Conservation (phyloP, 805 yeast genomes). For the Trichomonascus vanleenenianus region DNA sequence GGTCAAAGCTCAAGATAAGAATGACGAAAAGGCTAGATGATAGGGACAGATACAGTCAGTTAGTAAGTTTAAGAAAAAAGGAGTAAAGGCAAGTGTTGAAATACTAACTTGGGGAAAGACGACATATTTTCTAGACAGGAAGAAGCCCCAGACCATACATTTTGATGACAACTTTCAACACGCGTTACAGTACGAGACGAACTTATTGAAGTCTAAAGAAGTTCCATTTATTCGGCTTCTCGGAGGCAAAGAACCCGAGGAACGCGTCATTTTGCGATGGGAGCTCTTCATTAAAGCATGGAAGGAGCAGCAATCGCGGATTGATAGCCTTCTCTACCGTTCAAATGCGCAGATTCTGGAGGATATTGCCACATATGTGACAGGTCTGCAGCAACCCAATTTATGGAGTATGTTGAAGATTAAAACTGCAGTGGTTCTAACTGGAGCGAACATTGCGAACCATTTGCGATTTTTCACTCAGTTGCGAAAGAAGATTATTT, state of each 20-base stretch:
- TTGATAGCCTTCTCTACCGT: slow-evolving; percentile 25
- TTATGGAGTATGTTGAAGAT: slow-evolving; percentile 15
- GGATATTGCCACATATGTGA: slow-evolving; percentile 13
- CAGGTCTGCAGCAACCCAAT: neutral
- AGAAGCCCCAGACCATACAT: neutral
- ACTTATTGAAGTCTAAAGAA: neutral
- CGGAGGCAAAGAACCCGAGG: slow-evolving; percentile 37
- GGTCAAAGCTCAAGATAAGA: neutral
- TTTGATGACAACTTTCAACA: neutral
- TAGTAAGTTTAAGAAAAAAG: slow-evolving; percentile 5
- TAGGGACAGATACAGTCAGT: slow-evolving; percentile 17
- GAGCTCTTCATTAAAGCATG: slow-evolving; percentile 35
- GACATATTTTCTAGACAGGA: slow-evolving; percentile 2
- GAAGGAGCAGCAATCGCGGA: slow-evolving; percentile 28
- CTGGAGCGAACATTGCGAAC: slow-evolving; percentile 30
- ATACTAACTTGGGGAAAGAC: neutral
- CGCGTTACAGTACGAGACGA: neutral
- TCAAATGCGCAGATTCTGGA: slow-evolving; percentile 16
- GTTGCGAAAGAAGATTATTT: slow-evolving; percentile 6
- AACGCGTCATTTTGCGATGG: slow-evolving; percentile 34
- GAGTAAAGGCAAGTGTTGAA: too few species aligned
- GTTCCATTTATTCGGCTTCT: slow-evolving; percentile 38
- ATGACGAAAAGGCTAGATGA: slow-evolving; percentile 1
- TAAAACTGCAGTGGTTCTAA: slow-evolving; percentile 25
- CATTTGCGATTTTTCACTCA: slow-evolving; percentile 25